These are phyloP conservation scores for Kondoa subrosea DNA, from an alignment of 768 basidiomycete genomes.

Conservation along the genomic window DNA sequence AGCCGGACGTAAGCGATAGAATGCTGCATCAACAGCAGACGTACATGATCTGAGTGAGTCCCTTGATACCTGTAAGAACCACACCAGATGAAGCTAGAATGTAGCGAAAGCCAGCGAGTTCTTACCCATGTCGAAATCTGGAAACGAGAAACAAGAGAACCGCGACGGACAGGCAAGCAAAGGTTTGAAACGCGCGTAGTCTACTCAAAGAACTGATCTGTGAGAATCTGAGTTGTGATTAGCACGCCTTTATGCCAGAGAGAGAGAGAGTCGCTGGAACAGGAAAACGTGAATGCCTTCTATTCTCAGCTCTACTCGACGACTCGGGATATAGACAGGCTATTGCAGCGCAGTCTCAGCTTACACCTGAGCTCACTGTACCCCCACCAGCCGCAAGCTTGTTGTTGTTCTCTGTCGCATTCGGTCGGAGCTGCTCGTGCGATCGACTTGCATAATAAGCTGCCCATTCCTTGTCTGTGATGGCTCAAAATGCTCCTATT, in stretches of 20 bases:
- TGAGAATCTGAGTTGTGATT: too few species aligned
- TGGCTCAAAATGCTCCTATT: not conserved
- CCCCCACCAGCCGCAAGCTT: too few species aligned
- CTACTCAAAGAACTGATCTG: too few species aligned
- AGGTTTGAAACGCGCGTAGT: not conserved
- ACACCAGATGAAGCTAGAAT: not conserved
- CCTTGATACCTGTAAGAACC: conserved; percentile 59
- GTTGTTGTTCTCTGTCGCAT: too few species aligned
- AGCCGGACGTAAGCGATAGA: not conserved
- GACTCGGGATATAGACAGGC: too few species aligned
- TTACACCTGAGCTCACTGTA: too few species aligned
- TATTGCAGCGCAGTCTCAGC: too few species aligned
- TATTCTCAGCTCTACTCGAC: too few species aligned
- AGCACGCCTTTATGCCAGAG: too few species aligned
- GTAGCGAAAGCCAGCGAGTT: not conserved
- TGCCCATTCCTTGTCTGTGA: not conserved
- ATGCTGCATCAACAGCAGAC: not conserved
- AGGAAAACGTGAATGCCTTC: too few species aligned
- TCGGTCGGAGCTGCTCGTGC: too few species aligned
- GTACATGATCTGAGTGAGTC: conserved; percentile 62
- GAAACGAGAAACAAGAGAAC: not conserved
- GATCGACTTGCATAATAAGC: not conserved
- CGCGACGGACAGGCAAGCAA: not conserved
- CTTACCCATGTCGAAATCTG: not conserved
- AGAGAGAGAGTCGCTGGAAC: too few species aligned